A percentile compares a stretch with the other conserved stretches of the same genome.
phyloP scores from a whole-genome alignment of 352 stramenopile species.

The Phytopythium litorale region DNA sequence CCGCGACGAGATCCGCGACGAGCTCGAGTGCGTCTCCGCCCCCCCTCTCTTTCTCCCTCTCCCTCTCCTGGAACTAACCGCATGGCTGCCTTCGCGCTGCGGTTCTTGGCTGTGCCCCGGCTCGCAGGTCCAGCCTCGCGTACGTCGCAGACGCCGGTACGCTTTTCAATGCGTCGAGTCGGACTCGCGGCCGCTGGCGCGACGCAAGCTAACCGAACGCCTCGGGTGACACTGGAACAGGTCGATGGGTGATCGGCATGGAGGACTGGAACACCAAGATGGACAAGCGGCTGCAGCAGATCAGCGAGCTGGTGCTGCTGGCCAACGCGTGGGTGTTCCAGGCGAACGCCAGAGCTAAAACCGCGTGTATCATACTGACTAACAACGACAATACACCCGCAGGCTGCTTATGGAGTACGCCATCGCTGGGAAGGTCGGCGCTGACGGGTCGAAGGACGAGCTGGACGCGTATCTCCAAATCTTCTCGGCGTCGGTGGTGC shows the following conservation, averaged over 20 bases:
- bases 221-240: slow-evolving; percentile 6
- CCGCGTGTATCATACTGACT: not conserved
- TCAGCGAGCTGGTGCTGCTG: slow-evolving; percentile 78
- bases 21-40: slow-evolving; percentile 56
- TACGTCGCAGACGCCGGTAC: slow-evolving; percentile 61
- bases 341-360: not conserved
- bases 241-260: slow-evolving; percentile 78
- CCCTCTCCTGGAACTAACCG: not conserved
- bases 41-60: not conserved
- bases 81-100: slow-evolving; percentile 4
- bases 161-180: not conserved
- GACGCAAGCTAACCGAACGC: not conserved
- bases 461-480: slow-evolving; percentile 63
- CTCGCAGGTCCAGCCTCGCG: slow-evolving; percentile 49
- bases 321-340: slow-evolving; percentile 44
- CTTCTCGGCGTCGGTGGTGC: slow-evolving; percentile 56
- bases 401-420: slow-evolving; percentile 67
- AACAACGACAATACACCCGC: not conserved
- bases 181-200: not conserved
- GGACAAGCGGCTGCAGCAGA: slow-evolving; percentile 76
- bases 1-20: slow-evolving; percentile 74
- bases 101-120: slow-evolving; percentile 4
- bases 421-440: slow-evolving; percentile 52
- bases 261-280: slow-evolving; percentile 88
- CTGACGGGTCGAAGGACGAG: slow-evolving; percentile 51